phyloP scores from a whole-genome alignment of 177 flowering plant genomes.

The Vitis hybrid region DNA sequence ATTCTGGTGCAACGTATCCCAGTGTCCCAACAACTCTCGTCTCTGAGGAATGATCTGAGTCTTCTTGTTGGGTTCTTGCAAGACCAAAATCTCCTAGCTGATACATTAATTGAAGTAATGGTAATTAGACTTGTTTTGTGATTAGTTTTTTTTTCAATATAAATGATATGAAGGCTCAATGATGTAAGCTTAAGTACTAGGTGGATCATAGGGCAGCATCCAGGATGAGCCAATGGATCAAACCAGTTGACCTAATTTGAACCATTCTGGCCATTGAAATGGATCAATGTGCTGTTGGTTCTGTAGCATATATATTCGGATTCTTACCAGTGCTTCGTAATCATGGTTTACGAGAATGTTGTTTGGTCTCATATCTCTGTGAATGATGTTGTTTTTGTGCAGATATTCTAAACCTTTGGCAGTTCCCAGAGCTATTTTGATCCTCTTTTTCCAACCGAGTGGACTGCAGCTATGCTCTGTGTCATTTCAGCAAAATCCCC shows the following conservation, averaged over 20 bases:
- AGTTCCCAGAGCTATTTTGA: conserved; percentile 63
- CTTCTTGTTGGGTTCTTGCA: conserved; percentile 48
- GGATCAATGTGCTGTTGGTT: conserved; percentile 1
- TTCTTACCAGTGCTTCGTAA: conserved; percentile 54
- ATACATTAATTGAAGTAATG: neutral
- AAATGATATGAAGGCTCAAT: too few relatives aligned
- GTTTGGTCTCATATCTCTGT: conserved; percentile 68
- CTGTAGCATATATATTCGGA: neutral
- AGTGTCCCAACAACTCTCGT: conserved; percentile 59
- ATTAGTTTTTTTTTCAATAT: too few relatives aligned
- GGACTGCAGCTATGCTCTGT: conserved; percentile 35
- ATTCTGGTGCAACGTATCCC: conserved; percentile 78
- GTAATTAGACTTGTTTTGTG: neutral
- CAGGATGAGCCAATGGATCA: neutral
- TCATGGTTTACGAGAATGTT: conserved; percentile 76
- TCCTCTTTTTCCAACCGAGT: conserved; percentile 55
- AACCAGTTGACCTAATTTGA: neutral
- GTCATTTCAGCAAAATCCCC: neutral
- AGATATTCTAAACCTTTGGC: conserved; percentile 62
- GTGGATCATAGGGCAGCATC: too few relatives aligned
- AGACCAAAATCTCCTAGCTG: conserved; percentile 82
- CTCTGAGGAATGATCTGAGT: conserved; percentile 41
- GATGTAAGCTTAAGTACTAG: too few relatives aligned
- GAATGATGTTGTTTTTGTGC: conserved; percentile 55
- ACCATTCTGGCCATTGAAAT: neutral